Percentiles rank a stretch among this genome's conserved stretches.
phyloP scores from a whole-genome alignment of 768 basidiomycete species.

The Lactarius deliciosus region DNA sequence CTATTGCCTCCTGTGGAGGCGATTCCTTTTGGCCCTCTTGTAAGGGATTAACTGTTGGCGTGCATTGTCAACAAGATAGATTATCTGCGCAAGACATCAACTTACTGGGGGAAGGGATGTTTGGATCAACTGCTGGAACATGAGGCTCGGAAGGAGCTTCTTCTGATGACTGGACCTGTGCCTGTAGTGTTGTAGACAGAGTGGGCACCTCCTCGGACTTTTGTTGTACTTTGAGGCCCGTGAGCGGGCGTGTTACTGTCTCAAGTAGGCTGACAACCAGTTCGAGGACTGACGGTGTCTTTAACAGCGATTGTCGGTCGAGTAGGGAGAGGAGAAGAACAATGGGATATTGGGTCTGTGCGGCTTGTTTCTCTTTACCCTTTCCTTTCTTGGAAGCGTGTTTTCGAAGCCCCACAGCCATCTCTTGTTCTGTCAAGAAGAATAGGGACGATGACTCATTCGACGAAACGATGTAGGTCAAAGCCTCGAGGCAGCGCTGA shows the following conservation, averaged over 20 bases:
- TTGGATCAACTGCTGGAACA: constrained; percentile 9
- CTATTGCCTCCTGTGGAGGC: constrained; percentile 28
- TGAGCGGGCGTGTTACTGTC: constrained; percentile 82
- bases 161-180: constrained; percentile 1
- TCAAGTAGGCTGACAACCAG: constrained; percentile 86
- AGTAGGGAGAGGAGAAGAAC: constrained; percentile 85
- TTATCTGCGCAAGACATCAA: neutral
- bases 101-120: constrained; percentile 20
- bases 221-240: constrained; percentile 56
- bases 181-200: constrained; percentile 3
- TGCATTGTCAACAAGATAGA: neutral
- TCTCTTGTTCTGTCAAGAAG: constrained; percentile 95
- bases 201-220: constrained; percentile 30
- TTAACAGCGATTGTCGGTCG: constrained; percentile 82
- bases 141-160: constrained; percentile 25
- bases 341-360: constrained; percentile 87
- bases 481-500: constrained; percentile 89
- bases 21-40: constrained; percentile 32
- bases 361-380: constrained; percentile 84
- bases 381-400: constrained; percentile 82
- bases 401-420: constrained; percentile 73
- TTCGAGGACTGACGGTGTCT: constrained; percentile 90
- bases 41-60: constrained; percentile 28
- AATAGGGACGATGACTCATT: constrained; percentile 87
- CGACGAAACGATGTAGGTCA: constrained; percentile 81